Evolutionary conservation across 768 basidiomycete species (phyloP), one percentile per base, ranked within the genome.

Genomic region (Infundibulicybe gibba): DNA sequence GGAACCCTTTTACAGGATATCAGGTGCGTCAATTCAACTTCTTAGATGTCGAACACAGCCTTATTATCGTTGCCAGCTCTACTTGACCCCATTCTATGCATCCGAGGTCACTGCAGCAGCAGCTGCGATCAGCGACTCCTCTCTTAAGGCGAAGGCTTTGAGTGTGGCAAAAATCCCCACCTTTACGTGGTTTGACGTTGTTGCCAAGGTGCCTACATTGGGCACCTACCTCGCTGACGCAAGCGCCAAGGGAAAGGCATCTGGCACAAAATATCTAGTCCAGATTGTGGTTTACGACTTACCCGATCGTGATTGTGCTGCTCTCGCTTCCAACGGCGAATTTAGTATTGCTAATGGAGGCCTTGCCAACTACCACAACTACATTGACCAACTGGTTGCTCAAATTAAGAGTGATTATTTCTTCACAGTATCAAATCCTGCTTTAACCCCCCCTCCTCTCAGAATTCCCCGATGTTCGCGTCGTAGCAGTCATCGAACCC

Each of bases 231-330:
- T 85, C 40, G 71, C 78, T 13, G 74, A 73, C 56, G 80, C 80
- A 20, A 55, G 59, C 45, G 64, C 77, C n/a, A 60, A 70, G 48
- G 68, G 64, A 19, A 69, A 73, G 56, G 58, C 71, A 41, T 60
- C 67, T 25, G 77, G 79, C 33, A 60, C 67, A 40, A 79, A 79
- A 54, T 71, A 72, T 53, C 58, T 76, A 21, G 71, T 79, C 15
- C 72, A 76, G 53, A 76, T 78, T 40, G 72, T 77, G 41, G 74
- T 79, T 31, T 77, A 79, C 58, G 81, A 84, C 53, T 65, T 84
- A 19, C 81, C 81, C 41, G 79, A 82, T 51, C 80, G 82, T 67
- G 82, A 83, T 54, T 85, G 82, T 56, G 79, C 80, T 43, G 82
- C 82, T 48, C 61, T 70, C 49, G 79, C 82, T 30, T 85, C 82